Conservation (phyloP, 2,329 filamentous ascomycete species). For the Monosporascus sp. region DNA sequence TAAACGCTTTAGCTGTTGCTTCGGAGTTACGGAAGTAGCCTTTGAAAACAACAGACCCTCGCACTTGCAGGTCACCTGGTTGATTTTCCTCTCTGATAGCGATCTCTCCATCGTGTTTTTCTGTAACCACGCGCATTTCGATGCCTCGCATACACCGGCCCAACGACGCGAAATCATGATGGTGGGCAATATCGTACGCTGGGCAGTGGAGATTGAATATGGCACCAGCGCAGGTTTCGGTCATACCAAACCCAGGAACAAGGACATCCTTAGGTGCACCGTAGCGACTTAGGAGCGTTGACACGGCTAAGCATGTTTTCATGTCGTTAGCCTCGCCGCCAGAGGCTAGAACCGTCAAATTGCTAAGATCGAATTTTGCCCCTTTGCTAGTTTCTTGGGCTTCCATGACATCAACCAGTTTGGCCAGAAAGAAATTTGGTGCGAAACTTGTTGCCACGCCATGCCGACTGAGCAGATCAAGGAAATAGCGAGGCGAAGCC, state of each 20-base stretch:
- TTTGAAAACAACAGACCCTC: constrained; percentile 55
- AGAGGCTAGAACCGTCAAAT: constrained; percentile 28
- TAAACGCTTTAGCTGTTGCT: constrained; percentile 52
- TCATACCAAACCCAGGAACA: constrained; percentile 42
- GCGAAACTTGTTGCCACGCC: constrained; percentile 38
- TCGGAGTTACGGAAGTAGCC: constrained; percentile 56
- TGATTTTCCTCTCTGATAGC: constrained; percentile 20
- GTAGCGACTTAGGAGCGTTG: no score
- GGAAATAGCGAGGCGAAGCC: constrained; percentile 31
- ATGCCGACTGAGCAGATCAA: constrained; percentile 33
- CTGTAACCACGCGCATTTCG: constrained; percentile 31
- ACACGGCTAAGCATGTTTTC: constrained; percentile 23
- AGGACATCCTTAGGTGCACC: constrained; percentile 30
- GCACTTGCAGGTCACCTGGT: constrained; percentile 55
- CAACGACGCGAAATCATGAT: constrained; percentile 28
- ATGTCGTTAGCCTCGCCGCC: constrained; percentile 41
- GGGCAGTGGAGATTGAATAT: constrained; percentile 40
- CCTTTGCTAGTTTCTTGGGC: no score
- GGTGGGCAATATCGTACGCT: constrained; percentile 26
- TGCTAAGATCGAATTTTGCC: constrained; percentile 28
- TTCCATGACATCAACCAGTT: no score
- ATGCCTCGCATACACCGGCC: constrained; percentile 33
- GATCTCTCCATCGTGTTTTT: constrained; percentile 6
- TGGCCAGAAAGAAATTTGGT: constrained; percentile 30
- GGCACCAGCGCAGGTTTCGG: constrained; percentile 45